Evolutionary conservation across 129 eudicot species (phyloP).

Genomic region (Heracleum sosnowskyi): DNA sequence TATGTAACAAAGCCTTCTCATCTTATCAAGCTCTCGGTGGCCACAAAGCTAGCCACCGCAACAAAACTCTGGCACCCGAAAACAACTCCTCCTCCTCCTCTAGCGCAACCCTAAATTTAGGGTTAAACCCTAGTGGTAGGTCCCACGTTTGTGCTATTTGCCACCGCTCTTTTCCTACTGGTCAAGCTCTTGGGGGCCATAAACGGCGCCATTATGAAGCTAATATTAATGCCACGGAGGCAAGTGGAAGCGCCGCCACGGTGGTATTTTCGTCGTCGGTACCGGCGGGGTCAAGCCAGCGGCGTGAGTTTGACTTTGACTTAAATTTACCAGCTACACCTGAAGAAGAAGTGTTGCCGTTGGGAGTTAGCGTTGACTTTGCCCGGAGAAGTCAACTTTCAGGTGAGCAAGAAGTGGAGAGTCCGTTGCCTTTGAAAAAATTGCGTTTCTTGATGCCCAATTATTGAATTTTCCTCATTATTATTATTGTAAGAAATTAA

Average conservation of each 20-base stretch:
- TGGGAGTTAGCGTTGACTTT: too few relatives aligned
- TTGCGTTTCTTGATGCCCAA: too few relatives aligned
- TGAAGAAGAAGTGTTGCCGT: too few relatives aligned
- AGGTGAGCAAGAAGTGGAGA: slow-evolving; percentile 67
- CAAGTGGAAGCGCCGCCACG: slow-evolving; percentile 7
- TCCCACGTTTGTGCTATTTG: slow-evolving; percentile 65
- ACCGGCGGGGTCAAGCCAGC: slow-evolving; percentile 19
- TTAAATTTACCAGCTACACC: too few relatives aligned
- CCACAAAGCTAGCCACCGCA: slow-evolving; percentile 95
- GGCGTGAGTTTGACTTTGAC: too few relatives aligned
- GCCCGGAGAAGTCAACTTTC: too few relatives aligned
- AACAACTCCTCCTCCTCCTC: slow-evolving; percentile 23
- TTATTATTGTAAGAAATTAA: too few relatives aligned
- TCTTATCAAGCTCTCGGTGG: slow-evolving; percentile 98
- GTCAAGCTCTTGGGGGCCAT: slow-evolving; percentile 96
- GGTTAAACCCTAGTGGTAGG: slow-evolving; percentile 50
- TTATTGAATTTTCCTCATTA: too few relatives aligned
- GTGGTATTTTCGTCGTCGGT: slow-evolving; percentile 34
- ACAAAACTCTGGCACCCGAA: slow-evolving; percentile 23
- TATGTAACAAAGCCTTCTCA: slow-evolving; percentile 54
- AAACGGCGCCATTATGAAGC: slow-evolving; percentile 91
- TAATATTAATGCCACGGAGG: slow-evolving; percentile 13
- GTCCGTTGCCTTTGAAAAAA: slow-evolving; percentile 26
- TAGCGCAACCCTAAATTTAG: slow-evolving; percentile 16
- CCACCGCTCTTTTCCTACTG: slow-evolving; percentile 56